Base-by-base conservation (phyloP, 768 basidiomycete species). In the Ramaria sp. region DNA sequence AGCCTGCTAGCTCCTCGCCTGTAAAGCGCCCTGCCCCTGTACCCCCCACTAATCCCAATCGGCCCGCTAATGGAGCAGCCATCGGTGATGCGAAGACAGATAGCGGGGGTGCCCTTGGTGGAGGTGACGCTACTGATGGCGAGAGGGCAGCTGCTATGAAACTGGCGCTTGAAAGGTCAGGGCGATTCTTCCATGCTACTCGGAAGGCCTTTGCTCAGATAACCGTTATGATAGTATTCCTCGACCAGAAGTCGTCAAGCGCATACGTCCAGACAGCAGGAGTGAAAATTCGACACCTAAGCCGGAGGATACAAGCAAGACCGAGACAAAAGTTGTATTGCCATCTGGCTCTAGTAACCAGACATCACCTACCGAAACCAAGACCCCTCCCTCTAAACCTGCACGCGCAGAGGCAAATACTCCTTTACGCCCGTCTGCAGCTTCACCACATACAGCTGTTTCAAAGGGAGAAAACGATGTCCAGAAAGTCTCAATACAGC, bases 211-310 rank as follows among this genome's bases (percentile, higher is more conserved):
- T 0, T 13, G 37, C 25, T 56, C 18, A 55, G 42, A 62, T 58
- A 34, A 54, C 39, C n/a, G n/a, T 43, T 12, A 53, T 56, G 42
- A 22, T 58, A 88, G 86, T 63, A 76, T 88, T 44, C 86, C 85
- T 22, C 71, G 85, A 45, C 86, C 86, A n/a, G 85, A 88, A 63
- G 84, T 86, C 32, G 83, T 88, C 56, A 85, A 79, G 66, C 73
- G 86, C 20, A 68, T 78, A 20, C 62, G 71, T 30, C 48, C 54
- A 32, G 51, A 51, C 28, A 41, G 20, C 12, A 53, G 27, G 41
- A 53, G 37, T 47, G 45, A 9, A 10, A 44, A n/a, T 3, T 45
- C 47, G 12, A 47, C 56, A 54, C 42, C 50, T 28, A 25, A 18
- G 15, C 36, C 56, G 3, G 51, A 48, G 18, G 53, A 22, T 20